Evolutionary conservation across 768 basidiomycete species (phyloP), one percentile per base, ranked within the genome.

Genomic region (Suillus spraguei): DNA sequence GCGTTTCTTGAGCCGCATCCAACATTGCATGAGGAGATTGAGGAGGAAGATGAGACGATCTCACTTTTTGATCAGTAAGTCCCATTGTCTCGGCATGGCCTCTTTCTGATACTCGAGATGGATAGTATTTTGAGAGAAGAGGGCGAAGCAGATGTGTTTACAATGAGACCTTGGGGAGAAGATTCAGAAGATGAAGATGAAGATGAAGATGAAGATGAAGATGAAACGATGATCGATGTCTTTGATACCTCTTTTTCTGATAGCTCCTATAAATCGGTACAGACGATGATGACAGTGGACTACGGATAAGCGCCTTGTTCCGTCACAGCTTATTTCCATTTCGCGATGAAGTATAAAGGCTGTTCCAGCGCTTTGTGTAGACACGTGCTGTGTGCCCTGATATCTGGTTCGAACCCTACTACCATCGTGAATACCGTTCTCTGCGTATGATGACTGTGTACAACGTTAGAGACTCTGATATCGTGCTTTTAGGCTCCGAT

Each of bases 31-130:
- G 70, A 69, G 32, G 73, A 72, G 22, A 66, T 33, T 0, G 71
- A 72, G 47, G 75, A 73, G 17, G 77, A 80, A 28, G 87, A 71
- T 14, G 76, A 76, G 56, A 83, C 87, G 0, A 83, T 92, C 61
- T 80, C 80, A n/a, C 75, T 90, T 67, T 92, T 92, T 72, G 91
- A 92, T 70, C 82, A 86, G 91, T 92, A 66, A 70, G 84, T 76
- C 17, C n/a, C n/a, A 53, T 38, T 49, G 46, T 60, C 59, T 55
- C 60, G 60, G 28, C 49, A 33, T 47, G 39, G 39, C 8, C 36
- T 7, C 41, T 35, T 64, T 70, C 46, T 71, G 53, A 54, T n/a
- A 20, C 20, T 53, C 3, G 64, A 41, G n/a, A 39, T 36, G 28
- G 53, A 35, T 63, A 91, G 89, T 67, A 85, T 91, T 32, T 63